Conservation (phyloP, 345 rosid species). For the Citrus reticulata region DNA sequence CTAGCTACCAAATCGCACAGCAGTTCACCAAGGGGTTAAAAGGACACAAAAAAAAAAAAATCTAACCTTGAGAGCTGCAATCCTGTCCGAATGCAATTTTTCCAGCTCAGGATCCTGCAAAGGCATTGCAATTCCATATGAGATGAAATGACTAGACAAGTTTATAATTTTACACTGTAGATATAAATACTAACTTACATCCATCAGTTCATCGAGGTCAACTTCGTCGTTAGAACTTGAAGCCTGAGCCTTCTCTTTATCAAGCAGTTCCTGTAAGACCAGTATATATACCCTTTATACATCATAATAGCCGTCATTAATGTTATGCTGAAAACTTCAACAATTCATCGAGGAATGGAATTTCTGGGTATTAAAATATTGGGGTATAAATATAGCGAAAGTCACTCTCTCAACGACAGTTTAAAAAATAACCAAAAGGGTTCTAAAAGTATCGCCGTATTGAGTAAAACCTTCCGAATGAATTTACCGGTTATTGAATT, state of each 20-base stretch:
- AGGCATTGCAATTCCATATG: conserved; percentile 1
- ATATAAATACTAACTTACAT: conserved; percentile 48
- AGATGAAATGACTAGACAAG: not conserved
- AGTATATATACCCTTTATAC: conserved; percentile 18
- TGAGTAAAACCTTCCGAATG: not conserved
- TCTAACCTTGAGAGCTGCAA: conserved; percentile 84
- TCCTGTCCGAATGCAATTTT: conserved; percentile 85
- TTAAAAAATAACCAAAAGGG: not conserved
- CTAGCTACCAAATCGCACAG: not conserved
- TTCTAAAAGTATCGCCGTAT: not conserved
- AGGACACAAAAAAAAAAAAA: not conserved
- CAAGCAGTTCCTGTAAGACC: conserved; percentile 55
- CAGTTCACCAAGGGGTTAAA: not conserved
- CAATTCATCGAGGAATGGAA: not conserved
- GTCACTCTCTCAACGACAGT: not conserved
- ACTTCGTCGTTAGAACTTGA: conserved; percentile 62
- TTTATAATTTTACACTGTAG: not conserved
- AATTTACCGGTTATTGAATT: too few relatives aligned
- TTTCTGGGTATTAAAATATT: not conserved
- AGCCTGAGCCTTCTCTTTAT: conserved; percentile 62
- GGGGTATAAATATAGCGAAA: not conserved
- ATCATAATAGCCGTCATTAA: conserved; percentile 1
- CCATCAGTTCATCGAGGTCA: conserved; percentile 95
- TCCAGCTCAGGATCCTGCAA: conserved; percentile 92
- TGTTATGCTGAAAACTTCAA: not conserved